Evolutionary conservation across 2,329 filamentous ascomycete species (phyloP).

Genomic region (Drechmeria coniospora): DNA sequence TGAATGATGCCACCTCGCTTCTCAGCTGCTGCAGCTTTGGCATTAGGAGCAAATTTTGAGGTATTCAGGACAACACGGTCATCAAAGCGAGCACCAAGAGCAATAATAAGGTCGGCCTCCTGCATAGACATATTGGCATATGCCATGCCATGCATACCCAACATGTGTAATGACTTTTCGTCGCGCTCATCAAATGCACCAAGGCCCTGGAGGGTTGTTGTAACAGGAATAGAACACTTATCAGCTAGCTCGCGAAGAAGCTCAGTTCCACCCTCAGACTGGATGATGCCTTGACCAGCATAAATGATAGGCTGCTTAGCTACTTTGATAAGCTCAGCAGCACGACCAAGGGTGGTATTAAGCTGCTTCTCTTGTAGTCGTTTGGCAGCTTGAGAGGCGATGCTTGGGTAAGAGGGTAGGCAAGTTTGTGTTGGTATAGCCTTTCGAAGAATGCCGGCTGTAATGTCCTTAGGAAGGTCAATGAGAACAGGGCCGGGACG

Average conservation of each 20-base stretch:
- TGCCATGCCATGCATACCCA: conserved; percentile 94
- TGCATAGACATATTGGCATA: conserved; percentile 99
- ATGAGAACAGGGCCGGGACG: conserved; percentile 89
- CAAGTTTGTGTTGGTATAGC: conserved; percentile 66
- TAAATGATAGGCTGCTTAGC: conserved; percentile 94
- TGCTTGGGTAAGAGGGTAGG: conserved; percentile 68
- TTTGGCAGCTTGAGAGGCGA: conserved; percentile 67
- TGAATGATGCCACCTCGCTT: conserved; percentile 88
- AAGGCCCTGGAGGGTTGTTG: conserved; percentile 86
- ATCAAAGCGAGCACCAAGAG: conserved; percentile 85
- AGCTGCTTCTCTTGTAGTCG: conserved; percentile 60
- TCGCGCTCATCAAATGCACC: conserved; percentile 88
- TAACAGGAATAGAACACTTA: conserved; percentile 83
- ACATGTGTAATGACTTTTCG: conserved; percentile 90
- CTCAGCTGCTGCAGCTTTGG: conserved; percentile 70
- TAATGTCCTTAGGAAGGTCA: conserved; percentile 93
- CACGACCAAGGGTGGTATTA: conserved; percentile 55
- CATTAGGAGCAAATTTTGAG: conserved; percentile 75
- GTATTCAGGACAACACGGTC: conserved; percentile 81
- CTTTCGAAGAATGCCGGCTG: conserved; percentile 64
- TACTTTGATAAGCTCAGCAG: conserved; percentile 69
- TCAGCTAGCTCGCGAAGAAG: conserved; percentile 77
- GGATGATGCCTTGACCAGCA: conserved; percentile 79
- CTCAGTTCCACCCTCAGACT: conserved; percentile 60
- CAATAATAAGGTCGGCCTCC: conserved; percentile 89